Conservation (phyloP, 2,329 filamentous ascomycete genomes). For the Metarhizium sp. region DNA sequence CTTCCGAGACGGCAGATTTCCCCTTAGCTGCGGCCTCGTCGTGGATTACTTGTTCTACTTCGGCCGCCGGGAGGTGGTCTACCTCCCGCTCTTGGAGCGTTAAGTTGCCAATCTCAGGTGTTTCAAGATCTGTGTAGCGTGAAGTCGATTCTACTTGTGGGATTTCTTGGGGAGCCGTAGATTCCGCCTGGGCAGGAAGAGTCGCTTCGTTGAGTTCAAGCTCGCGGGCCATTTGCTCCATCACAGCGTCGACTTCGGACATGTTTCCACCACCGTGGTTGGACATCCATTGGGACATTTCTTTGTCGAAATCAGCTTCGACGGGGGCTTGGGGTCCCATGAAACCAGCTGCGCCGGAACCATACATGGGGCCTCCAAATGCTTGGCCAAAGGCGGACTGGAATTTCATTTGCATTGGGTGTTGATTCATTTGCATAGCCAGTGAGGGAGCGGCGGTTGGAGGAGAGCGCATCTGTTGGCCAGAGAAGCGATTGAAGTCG, state of each 20-base stretch:
- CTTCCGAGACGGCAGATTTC: conserved; percentile 31
- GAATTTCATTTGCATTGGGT: conserved; percentile 14
- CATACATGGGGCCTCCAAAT: conserved; percentile 18
- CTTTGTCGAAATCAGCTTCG: conserved; percentile 28
- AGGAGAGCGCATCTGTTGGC: conserved; percentile 15
- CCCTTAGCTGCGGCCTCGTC: conserved; percentile 10
- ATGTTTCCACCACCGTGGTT: conserved; percentile 23
- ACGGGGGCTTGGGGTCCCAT: conserved; percentile 13
- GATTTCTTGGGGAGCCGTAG: background rate
- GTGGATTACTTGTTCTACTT: conserved; percentile 7
- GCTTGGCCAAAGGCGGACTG: conserved; percentile 21
- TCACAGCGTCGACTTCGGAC: conserved; percentile 30
- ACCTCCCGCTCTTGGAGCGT: conserved; percentile 13
- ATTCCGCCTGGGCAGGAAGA: conserved; percentile 12
- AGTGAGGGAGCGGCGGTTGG: conserved; percentile 7
- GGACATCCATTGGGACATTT: conserved; percentile 33
- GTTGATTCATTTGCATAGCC: conserved; percentile 17
- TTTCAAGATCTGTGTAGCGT: conserved; percentile 19
- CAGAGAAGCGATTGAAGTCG: conserved; percentile 25
- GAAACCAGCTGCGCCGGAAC: conserved; percentile 14
- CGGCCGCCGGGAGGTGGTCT: conserved; percentile 2
- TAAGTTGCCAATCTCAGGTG: conserved; percentile 23
- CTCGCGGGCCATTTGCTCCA: conserved; percentile 33
- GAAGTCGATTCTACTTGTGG: background rate
- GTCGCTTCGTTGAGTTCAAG: conserved; percentile 26